Conservation (phyloP, 83 land plant genomes). For the Isoetes engelmannii region DNA sequence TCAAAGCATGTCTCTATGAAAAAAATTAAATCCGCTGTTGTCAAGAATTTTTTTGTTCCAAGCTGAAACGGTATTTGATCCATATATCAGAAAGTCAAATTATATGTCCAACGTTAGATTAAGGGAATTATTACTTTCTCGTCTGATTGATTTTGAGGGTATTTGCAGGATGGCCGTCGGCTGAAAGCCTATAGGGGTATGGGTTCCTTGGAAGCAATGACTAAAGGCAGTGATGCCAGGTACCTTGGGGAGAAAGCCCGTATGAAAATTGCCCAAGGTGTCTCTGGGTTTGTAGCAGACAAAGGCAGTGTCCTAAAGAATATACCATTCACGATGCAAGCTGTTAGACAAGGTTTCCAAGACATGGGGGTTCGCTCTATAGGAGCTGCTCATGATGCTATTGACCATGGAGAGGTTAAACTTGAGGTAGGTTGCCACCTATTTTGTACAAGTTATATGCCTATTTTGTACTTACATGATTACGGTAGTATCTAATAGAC, state of each 20-base stretch:
- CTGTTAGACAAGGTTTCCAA: slow-evolving; percentile 95
- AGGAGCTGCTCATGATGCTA: slow-evolving; percentile 56
- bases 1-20: too few species aligned
- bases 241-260: slow-evolving; percentile 83
- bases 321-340: slow-evolving; percentile 93
- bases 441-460: background rate
- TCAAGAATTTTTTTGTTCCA: too few species aligned
- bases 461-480: too few species aligned
- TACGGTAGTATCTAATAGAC: too few species aligned
- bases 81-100: too few species aligned
- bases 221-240: slow-evolving; percentile 93
- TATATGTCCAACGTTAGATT: background rate
- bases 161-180: slow-evolving; percentile 50
- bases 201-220: slow-evolving; percentile 99
- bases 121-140: background rate
- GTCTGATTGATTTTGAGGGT: slow-evolving; percentile 1
- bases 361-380: slow-evolving; percentile 80
- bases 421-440: slow-evolving; percentile 57
- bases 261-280: slow-evolving; percentile 94
- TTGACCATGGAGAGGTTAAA: slow-evolving; percentile 48
- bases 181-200: slow-evolving; percentile 90
- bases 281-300: slow-evolving; percentile 86
- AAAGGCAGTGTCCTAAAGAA: slow-evolving; percentile 86
- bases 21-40: too few species aligned
- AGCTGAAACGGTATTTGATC: too few species aligned